Percentiles rank a stretch among this genome's conserved stretches.
These are phyloP conservation scores for Phytophthora sansomeana DNA, from an alignment of 352 stramenopile genomes.

Conservation along the genomic window DNA sequence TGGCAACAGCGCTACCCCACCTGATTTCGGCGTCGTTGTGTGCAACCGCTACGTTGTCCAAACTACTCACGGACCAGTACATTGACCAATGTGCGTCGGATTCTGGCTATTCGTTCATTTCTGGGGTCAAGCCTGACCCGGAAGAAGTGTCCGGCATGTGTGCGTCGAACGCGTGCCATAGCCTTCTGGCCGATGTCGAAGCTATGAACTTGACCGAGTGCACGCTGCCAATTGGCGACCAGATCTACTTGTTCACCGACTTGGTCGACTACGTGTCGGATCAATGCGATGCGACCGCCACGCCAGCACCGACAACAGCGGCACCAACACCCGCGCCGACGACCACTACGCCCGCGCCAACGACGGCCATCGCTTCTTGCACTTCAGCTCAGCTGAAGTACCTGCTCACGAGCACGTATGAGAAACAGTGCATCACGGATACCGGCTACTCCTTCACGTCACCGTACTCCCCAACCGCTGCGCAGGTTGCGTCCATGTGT, in stretches of 20 bases:
- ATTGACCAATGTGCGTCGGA: conserved; percentile 33
- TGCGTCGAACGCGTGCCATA: conserved; percentile 29
- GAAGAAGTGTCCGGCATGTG: conserved; percentile 35
- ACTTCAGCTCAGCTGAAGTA: conserved; percentile 27
- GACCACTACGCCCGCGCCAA: conserved; percentile 16
- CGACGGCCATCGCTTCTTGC: conserved; percentile 28
- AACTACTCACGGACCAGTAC: conserved; percentile 34
- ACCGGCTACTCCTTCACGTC: conserved; percentile 33
- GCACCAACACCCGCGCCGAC: conserved; percentile 12
- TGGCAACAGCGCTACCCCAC: conserved; percentile 11
- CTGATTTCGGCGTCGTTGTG: conserved; percentile 11
- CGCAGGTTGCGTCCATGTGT: conserved; percentile 33
- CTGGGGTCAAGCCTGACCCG: conserved; percentile 16
- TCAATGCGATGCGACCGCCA: conserved; percentile 21
- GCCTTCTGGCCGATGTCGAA: conserved; percentile 26
- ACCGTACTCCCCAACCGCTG: conserved; percentile 18
- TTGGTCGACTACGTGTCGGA: conserved; percentile 36
- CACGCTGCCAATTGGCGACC: conserved; percentile 35
- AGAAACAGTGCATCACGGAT: conserved; percentile 27
- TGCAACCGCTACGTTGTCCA: conserved; percentile 21
- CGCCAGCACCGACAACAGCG: conserved; percentile 13
- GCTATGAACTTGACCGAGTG: conserved; percentile 36
- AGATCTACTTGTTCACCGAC: conserved; percentile 37
- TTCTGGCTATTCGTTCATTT: conserved; percentile 38
- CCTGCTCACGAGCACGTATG: conserved; percentile 31